Conservation (phyloP, 2,329 filamentous ascomycete genomes). For the Chrysosporium keratinophilum region DNA sequence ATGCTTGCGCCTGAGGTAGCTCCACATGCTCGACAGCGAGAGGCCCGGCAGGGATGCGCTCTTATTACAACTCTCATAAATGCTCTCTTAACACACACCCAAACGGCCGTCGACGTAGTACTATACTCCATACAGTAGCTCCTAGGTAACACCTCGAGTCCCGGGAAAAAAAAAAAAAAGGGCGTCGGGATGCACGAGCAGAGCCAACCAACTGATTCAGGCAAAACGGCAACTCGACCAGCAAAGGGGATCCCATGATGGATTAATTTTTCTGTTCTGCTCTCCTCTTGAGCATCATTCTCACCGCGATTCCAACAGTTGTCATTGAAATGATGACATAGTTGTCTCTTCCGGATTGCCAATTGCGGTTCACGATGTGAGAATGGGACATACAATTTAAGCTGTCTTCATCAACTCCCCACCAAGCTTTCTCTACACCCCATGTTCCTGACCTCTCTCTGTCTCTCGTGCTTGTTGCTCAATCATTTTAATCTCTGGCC, state of each 20-base stretch:
- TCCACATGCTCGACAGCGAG: slow-evolving; percentile 3
- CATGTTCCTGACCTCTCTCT: slow-evolving; percentile 4
- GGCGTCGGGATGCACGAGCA: neutral
- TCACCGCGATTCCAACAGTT: neutral
- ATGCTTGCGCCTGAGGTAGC: slow-evolving; percentile 10
- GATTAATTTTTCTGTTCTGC: neutral
- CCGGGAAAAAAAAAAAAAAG: neutral
- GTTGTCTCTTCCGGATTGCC: neutral
- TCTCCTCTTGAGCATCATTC: neutral
- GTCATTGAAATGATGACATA: slow-evolving; percentile 3
- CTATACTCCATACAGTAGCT: neutral
- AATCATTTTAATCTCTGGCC: slow-evolving; percentile 9
- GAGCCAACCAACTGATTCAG: neutral
- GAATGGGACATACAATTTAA: slow-evolving; percentile 8
- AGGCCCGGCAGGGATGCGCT: slow-evolving; percentile 2
- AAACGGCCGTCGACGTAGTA: neutral
- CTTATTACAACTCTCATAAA: slow-evolving; percentile 8
- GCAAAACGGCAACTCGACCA: neutral
- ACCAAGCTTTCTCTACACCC: slow-evolving; percentile 5
- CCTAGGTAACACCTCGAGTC: neutral
- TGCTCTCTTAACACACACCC: neutral
- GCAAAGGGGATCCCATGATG: slow-evolving; percentile 7
- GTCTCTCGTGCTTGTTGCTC: slow-evolving; percentile 8
- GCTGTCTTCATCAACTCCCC: slow-evolving; percentile 10
- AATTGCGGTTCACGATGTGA: slow-evolving; percentile 11